Evolutionary conservation across 148 eudicot species (phyloP).

Genomic region (Vaccinium macrocarpon): DNA sequence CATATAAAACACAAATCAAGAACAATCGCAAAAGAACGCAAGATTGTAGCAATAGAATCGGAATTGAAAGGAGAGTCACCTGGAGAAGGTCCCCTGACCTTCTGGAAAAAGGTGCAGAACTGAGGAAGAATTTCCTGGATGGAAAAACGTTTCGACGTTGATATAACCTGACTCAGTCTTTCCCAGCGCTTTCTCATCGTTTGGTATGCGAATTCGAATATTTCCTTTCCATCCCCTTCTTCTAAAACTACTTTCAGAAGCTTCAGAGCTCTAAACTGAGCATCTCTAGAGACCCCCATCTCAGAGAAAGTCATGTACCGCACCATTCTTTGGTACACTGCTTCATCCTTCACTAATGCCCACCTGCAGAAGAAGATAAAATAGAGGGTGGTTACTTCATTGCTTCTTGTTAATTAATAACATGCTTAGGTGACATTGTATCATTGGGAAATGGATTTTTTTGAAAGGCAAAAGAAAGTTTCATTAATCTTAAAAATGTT

Average conservation of each 20-base stretch:
- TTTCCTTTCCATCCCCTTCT: conserved; percentile 38
- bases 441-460: no score
- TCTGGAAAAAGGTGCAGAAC: conserved; percentile 48
- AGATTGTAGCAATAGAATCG: neutral
- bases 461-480: no score
- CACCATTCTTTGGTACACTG: conserved; percentile 42
- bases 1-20: neutral
- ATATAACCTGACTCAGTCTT: conserved; percentile 28
- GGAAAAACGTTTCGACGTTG: conserved; percentile 49
- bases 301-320: conserved; percentile 28
- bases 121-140: conserved; percentile 48
- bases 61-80: conserved; percentile 32
- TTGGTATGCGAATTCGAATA: conserved; percentile 48
- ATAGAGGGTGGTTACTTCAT: neutral
- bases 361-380: conserved; percentile 37
- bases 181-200: conserved; percentile 58
- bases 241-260: conserved; percentile 51
- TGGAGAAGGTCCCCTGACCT: conserved; percentile 61
- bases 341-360: conserved; percentile 68
- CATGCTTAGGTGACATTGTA: no score
- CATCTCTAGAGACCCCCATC: conserved; percentile 52
- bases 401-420: neutral
- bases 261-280: conserved; percentile 61
- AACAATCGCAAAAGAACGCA: neutral
- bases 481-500: no score